phyloP scores from a whole-genome alignment of 2,329 filamentous ascomycete species.

The Penicillium sp. region DNA sequence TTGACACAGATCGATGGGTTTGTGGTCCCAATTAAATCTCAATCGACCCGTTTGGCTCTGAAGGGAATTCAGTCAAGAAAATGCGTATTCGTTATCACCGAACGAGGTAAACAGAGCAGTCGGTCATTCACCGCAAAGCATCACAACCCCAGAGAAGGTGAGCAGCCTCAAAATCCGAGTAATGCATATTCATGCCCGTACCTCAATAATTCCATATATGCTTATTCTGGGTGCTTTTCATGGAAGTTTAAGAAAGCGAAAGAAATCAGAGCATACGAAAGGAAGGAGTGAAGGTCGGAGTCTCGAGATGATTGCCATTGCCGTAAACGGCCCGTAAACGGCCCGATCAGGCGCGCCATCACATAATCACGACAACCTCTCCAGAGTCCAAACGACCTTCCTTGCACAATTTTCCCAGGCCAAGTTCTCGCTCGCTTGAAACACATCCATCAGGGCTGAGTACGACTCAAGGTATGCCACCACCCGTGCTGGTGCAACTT shows the following conservation, averaged over 20 bases:
- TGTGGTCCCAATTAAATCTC: not conserved
- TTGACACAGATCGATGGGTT: not conserved
- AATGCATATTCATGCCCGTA: too few species aligned
- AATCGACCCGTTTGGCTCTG: too few species aligned
- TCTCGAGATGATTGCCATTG: not conserved
- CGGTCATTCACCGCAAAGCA: not conserved
- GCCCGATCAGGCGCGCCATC: not conserved
- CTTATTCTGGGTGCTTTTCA: not conserved
- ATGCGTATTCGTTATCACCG: not conserved
- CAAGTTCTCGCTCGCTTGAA: not conserved
- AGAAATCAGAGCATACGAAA: not conserved
- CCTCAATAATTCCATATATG: not conserved
- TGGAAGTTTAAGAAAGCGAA: not conserved
- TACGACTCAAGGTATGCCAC: slow-evolving; percentile 4
- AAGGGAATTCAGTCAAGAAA: not conserved
- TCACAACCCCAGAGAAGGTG: not conserved
- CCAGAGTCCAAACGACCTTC: not conserved
- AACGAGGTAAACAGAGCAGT: not conserved
- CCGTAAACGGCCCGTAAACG: slow-evolving; percentile 10
- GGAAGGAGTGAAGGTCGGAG: not conserved
- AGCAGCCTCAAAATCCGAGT: not conserved
- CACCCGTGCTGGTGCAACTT: not conserved
- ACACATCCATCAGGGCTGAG: not conserved
- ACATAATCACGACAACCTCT: not conserved
- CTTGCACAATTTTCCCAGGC: not conserved